Conservation (phyloP, 2,329 filamentous ascomycete species). For the Orbilia brochopaga region DNA sequence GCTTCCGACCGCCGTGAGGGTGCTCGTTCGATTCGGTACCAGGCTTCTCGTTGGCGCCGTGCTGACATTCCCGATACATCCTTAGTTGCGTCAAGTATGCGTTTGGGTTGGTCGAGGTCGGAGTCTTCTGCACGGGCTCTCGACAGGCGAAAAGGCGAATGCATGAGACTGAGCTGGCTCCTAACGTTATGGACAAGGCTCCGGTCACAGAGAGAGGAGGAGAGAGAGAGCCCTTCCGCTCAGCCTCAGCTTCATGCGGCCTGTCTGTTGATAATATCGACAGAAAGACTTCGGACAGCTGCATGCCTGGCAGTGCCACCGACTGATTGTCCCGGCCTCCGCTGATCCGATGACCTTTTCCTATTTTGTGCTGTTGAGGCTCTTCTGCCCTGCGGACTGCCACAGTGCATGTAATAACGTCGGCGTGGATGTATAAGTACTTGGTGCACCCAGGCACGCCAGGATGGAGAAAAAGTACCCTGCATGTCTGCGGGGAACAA, state of each 20-base stretch:
- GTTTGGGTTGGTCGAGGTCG: slow-evolving; percentile 16
- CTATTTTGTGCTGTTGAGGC: no score
- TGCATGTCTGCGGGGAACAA: slow-evolving; percentile 26
- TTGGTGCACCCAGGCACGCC: no score
- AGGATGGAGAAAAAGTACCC: no score
- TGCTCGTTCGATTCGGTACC: slow-evolving; percentile 4
- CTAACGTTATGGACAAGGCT: slow-evolving; percentile 9
- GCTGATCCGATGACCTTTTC: slow-evolving; percentile 2
- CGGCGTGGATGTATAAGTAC: no score
- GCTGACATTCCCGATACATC: slow-evolving; percentile 45
- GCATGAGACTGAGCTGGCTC: not conserved
- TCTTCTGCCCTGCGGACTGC: no score
- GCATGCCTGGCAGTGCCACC: slow-evolving; percentile 1
- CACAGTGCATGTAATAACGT: no score
- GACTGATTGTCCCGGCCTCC: not conserved
- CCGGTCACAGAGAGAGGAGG: no score
- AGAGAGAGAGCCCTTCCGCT: not conserved
- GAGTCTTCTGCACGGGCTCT: not conserved
- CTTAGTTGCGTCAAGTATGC: slow-evolving; percentile 46
- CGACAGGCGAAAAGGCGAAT: not conserved
- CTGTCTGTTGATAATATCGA: no score
- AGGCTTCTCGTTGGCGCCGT: slow-evolving; percentile 1
- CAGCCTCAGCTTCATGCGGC: not conserved
- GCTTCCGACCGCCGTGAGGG: slow-evolving; percentile 31
- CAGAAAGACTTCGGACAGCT: no score